Evolutionary conservation across 305 asterid genomes (phyloP).

Genomic region (Fraxinus xanthoxyloides): DNA sequence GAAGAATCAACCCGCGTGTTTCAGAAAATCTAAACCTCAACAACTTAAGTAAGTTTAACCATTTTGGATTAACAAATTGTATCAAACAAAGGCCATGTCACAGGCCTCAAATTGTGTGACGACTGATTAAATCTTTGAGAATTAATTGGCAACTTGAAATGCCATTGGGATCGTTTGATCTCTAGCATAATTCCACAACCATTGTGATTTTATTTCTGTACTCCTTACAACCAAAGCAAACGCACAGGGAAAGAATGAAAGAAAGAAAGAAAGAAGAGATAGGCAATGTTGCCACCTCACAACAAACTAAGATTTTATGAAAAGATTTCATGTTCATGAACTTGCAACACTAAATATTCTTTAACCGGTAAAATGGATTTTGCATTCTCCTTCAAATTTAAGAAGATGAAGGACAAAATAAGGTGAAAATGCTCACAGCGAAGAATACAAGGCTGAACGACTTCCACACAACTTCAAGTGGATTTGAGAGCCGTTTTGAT

Average conservation of each 20-base stretch:
- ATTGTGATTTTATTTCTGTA: background rate
- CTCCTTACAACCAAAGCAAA: background rate
- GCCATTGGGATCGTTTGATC: background rate
- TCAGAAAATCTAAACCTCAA: background rate
- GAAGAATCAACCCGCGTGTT: background rate
- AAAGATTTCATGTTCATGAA: background rate
- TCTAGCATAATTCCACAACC: background rate
- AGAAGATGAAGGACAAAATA: background rate
- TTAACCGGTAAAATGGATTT: background rate
- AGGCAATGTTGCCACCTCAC: background rate
- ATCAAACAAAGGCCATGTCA: background rate
- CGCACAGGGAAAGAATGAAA: background rate
- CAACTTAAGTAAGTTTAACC: background rate
- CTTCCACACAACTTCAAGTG: conserved; percentile 66
- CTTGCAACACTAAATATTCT: background rate
- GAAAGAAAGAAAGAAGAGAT: background rate
- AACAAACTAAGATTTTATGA: background rate
- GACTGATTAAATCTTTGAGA: background rate
- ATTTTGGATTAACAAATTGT: background rate
- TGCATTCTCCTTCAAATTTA: background rate
- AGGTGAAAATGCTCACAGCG: conserved; percentile 40
- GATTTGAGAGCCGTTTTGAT: conserved; percentile 67
- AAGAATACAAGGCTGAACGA: conserved; percentile 57
- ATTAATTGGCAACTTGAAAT: background rate
- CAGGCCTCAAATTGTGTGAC: background rate